Evolutionary conservation across 1,139 yeast genomes (phyloP), one percentile per base, ranked within the genome.

Genomic region (Zygoascus meyerae): DNA sequence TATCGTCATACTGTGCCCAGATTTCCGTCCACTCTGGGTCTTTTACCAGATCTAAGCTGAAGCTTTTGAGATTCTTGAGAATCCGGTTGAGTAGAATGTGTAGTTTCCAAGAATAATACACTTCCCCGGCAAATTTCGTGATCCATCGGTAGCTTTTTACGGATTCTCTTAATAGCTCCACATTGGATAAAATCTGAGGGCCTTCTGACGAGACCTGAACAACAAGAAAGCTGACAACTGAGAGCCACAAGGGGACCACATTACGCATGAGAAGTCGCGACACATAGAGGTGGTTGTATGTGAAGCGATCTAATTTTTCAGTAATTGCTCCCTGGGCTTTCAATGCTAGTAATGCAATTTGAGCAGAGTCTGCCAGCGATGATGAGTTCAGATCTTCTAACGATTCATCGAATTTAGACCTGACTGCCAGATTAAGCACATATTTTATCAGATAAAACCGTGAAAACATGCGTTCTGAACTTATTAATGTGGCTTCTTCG

Each of bases 41-140:
- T 28, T 18, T 34, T 7, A 34, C 38, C 39, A 34, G 8, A 9
- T 36, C 30, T 12, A 17, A 35, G 7, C 31, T 35, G 3, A 30
- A 18, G 7, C 18, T 17, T 26, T 35, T 34, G 18, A 45, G 30
- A 31, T 37, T 41, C 26, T 31, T 35, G 43, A 46, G 34, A n/a
- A 42, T 34, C 29, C 49, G 43, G 36, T 48, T 36, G 48, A 50
- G 43, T 14, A 36, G 28, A 17, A 54, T 28, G 31, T 53, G 54
- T 30, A 52, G 50, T 16, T 48, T 45, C 56, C 56, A 54, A 12
- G 47, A 45, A 35, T 42, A 48, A 40, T 47, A 52, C n/a, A 42
- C 37, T 5, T 42, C 33, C 21, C 40, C 40, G 1, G 46, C 55
- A 2, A 48, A 37, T 10, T 35, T 34, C 8, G 46, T 36, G 4